Percentiles rank a stretch among this genome's conserved stretches.
Conservation (phyloP, 2,329 filamentous ascomycete genomes). For the Fusarium sp. region DNA sequence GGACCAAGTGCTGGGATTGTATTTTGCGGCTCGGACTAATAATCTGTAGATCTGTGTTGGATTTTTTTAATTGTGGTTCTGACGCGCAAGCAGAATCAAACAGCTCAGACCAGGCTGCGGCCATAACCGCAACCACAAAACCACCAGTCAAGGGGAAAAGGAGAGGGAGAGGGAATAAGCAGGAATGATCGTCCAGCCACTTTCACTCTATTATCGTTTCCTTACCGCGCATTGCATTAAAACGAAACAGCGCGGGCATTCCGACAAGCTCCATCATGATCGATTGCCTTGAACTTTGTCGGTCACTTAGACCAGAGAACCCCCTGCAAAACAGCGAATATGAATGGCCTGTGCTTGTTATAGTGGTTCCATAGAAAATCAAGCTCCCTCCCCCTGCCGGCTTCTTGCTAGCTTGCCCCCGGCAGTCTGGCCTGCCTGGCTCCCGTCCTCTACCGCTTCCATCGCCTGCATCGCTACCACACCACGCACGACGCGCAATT, state of each 20-base stretch:
- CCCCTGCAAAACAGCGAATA: not conserved
- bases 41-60: slow-evolving; percentile 31
- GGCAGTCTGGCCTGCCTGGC: not conserved
- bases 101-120: slow-evolving; percentile 23
- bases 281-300: not conserved
- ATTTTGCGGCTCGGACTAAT: slow-evolving; percentile 32
- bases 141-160: not conserved
- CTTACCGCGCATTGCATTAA: not conserved
- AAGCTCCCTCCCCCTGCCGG: not conserved
- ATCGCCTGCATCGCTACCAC: not conserved
- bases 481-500: slow-evolving; percentile 21
- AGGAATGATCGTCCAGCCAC: slow-evolving; percentile 7
- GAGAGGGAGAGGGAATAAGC: not conserved
- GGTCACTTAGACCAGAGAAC: not conserved
- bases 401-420: not conserved
- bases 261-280: slow-evolving; percentile 3
- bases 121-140: slow-evolving; percentile 5
- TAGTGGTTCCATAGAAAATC: slow-evolving; percentile 9
- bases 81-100: slow-evolving; percentile 34
- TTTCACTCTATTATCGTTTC: not conserved
- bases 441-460: slow-evolving; percentile 17
- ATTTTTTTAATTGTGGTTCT: slow-evolving; percentile 26
- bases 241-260: not conserved
- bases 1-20: slow-evolving; percentile 6
- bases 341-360: slow-evolving; percentile 4